Base-by-base conservation (phyloP, 2,329 filamentous ascomycete genomes). In the Hypoxylon sp. region DNA sequence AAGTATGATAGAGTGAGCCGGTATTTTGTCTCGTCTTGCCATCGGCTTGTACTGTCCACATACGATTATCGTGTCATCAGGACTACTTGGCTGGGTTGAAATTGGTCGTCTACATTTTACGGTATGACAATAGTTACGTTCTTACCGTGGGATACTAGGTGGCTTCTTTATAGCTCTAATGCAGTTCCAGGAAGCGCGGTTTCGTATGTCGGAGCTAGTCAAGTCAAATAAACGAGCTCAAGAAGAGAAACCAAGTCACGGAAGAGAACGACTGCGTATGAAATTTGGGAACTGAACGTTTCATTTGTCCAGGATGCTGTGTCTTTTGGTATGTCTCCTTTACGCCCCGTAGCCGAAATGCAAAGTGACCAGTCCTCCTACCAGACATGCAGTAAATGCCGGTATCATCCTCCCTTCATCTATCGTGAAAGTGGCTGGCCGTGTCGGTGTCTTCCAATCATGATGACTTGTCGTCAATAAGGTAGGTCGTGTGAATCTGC, bases 261-360 rank as follows among this genome's bases (percentile, higher is more conserved):
- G 5, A 21, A 27, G 27, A 60, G 19, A 27, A 45, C 25, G 1
- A 53, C 25, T 2, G 29, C 27, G 39, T 0, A 6, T 23, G 7
- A 30, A 27, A 41, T 68, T 70, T 71, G 63, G 70, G 72, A 74
- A 74, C 73, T 72, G 73, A 72, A 74, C 69, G 30, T 58, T 61
- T 69, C 61, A 80, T 73, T 75, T 72, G 77, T 80, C 77, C 79
- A 81, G 81, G 80, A 82, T 83, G 81, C 81, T 79, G 82, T 81
- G n/a, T 78, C 79, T 73, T 81, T 79, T 82, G 76, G 80, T 83
- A 82, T 83, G 71, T 82, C 79, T 81, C 82, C 81, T 80, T 81
- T 83, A 82, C 82, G 83, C 82, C 81, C 82, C 81, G 77, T 80
- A 82, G 80, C 82, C 81, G 77, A 83, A 83, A 84, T 84, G 81